A percentile compares a stretch with the other conserved stretches of the same genome.
phyloP scores from a whole-genome alignment of 2,329 filamentous ascomycete genomes.

The Cercospora zeina region DNA sequence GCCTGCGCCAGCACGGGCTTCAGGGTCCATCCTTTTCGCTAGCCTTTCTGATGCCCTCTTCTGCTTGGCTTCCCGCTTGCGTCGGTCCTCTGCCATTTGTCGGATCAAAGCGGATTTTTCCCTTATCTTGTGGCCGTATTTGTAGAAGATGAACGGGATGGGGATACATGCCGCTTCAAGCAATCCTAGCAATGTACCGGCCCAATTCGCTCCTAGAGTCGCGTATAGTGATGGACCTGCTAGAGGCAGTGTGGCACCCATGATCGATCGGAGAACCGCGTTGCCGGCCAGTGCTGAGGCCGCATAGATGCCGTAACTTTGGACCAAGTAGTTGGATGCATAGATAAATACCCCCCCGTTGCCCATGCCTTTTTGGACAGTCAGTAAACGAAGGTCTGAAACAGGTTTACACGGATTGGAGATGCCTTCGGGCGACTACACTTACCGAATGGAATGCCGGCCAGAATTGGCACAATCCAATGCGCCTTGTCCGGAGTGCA shows the following conservation, averaged over 20 bases:
- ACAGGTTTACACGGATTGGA: no score
- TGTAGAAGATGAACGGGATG: conserved; percentile 48
- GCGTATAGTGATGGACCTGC: conserved; percentile 72
- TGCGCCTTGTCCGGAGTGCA: conserved; percentile 73
- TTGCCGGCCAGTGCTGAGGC: conserved; percentile 80
- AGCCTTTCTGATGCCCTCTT: conserved; percentile 38
- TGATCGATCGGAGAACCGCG: conserved; percentile 67
- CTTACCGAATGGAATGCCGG: conserved; percentile 79
- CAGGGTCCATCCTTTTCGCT: conserved; percentile 31
- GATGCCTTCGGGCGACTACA: no score
- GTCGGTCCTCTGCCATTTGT: conserved; percentile 51
- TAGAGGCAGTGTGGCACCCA: conserved; percentile 77
- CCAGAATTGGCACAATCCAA: conserved; percentile 75
- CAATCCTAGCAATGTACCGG: conserved; percentile 71
- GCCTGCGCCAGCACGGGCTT: conserved; percentile 41
- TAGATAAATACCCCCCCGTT: conserved; percentile 83
- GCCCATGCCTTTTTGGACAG: no score
- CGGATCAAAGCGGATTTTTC: conserved; percentile 57
- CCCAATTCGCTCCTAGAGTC: conserved; percentile 72
- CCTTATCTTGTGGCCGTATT: conserved; percentile 56
- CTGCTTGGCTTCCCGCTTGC: conserved; percentile 49
- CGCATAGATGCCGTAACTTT: conserved; percentile 77
- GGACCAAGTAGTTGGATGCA: conserved; percentile 74
- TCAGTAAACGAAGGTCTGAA: no score
- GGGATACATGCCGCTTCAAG: conserved; percentile 74